Evolutionary conservation across 345 rosid genomes (phyloP).

Genomic region (Heritiera littoralis): DNA sequence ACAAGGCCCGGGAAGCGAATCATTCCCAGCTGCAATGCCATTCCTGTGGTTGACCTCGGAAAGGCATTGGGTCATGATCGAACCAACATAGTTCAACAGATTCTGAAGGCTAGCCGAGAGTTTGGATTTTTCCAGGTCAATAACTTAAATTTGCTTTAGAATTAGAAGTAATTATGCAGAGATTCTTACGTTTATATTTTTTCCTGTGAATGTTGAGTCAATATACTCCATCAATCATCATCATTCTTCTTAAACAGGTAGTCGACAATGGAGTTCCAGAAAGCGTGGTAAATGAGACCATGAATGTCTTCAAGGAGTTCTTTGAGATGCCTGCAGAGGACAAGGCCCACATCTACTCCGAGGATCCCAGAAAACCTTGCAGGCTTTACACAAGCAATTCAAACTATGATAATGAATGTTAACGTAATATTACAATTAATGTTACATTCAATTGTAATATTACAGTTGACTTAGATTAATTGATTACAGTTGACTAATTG

Average conservation of each 20-base stretch:
- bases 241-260: constrained; percentile 10
- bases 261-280: constrained; percentile 23
- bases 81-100: neutral
- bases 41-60: constrained; percentile 1
- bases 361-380: constrained; percentile 4
- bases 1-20: constrained; percentile 24
- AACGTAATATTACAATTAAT: too few species aligned
- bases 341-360: neutral
- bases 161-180: neutral
- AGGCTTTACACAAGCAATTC: constrained; percentile 17
- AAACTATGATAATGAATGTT: neutral
- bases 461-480: too few species aligned
- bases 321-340: constrained; percentile 26
- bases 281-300: constrained; percentile 13
- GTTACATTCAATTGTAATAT: too few species aligned
- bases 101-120: constrained; percentile 30
- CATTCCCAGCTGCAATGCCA: neutral
- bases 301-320: constrained; percentile 26
- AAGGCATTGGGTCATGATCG: neutral
- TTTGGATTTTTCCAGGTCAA: constrained; percentile 35
- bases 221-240: neutral
- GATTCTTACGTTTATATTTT: neutral
- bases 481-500: too few species aligned
- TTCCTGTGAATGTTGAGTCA: neutral
- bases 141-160: neutral